Evolutionary conservation across 768 basidiomycete genomes (phyloP), one percentile per base, ranked within the genome.

Genomic region (Gloeopeniophorella convolvens): DNA sequence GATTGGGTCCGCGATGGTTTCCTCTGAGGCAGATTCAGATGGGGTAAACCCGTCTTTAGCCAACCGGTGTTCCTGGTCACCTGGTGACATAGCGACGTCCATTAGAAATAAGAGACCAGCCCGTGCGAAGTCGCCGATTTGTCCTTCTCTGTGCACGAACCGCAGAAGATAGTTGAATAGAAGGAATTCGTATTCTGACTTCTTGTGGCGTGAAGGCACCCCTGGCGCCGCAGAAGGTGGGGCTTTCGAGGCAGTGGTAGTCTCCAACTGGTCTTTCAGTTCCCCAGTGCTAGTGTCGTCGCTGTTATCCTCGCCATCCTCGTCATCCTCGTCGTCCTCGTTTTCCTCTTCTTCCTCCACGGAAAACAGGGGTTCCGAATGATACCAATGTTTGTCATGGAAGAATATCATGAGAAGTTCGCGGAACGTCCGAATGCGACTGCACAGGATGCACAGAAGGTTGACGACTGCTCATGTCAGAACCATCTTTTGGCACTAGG

Each of bases 361-460:
- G 33, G 82, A 70, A 55, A 85, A 87, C 35, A 89, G 62, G 9
- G 85, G 82, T 54, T 89, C 83, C 5, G 84, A 83, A 9, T 74
- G 81, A 62, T 83, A 85, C 83, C 89, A 89, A 58, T 89, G 82
- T 61, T 89, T 93, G 64, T 95, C 92, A 60, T 94, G 91, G 65
- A 98, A 95, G 72, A 97, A 97, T 56, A 98, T 95, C 78, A 96
- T 88, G 32, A 98, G 79, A 2, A 98, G 73, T 60, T 93, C 89
- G 32, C 89, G 82, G 62, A 85, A 82, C 26, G 88, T 87, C 48
- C 89, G 78, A 63, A 98, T 96, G 37, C 92, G 80, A 60, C 88
- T 92, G 74, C 93, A 95, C 28, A 97, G 67, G 53, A 88, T 89
- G 68, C 92, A 95, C 45, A 97, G 77, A 24, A 96, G 71, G 63